Evolutionary conservation across 2,329 filamentous ascomycete genomes (phyloP).

Genomic region (Epicoccum sorghinum): DNA sequence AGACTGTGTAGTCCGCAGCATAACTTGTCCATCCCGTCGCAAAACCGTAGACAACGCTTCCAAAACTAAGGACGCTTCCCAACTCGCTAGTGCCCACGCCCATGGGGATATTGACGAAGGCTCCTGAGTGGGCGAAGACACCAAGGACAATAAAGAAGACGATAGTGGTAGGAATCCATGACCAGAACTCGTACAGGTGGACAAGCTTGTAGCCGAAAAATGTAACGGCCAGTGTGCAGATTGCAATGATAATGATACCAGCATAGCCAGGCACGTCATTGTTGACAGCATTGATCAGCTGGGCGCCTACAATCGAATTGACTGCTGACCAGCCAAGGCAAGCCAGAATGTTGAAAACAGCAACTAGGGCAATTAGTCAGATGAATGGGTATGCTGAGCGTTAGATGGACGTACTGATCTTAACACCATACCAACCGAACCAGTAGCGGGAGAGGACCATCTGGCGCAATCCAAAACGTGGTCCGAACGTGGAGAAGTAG

Average conservation of each 20-base stretch:
- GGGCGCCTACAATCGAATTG: conserved; percentile 80
- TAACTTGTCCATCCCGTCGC: conserved; percentile 76
- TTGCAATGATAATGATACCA: conserved; percentile 75
- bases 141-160: conserved; percentile 76
- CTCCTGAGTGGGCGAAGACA: conserved; percentile 69
- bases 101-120: conserved; percentile 69
- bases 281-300: conserved; percentile 78
- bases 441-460: conserved; percentile 81
- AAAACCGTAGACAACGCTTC: conserved; percentile 70
- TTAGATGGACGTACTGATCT: conserved; percentile 49
- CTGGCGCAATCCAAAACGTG: conserved; percentile 75
- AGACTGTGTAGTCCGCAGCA: conserved; percentile 80
- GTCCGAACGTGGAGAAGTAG: conserved; percentile 79
- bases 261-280: conserved; percentile 71
- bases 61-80: conserved; percentile 68
- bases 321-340: conserved; percentile 78
- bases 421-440: conserved; percentile 75
- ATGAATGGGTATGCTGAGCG: too few species aligned
- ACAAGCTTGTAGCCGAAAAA: conserved; percentile 78
- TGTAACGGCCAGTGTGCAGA: conserved; percentile 71
- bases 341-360: conserved; percentile 72
- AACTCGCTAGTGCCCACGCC: conserved; percentile 64
- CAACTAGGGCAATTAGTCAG: conserved; percentile 51
- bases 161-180: conserved; percentile 74
- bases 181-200: conserved; percentile 77